phyloP scores from a whole-genome alignment of 345 rosid species.

The Acer yangbiense region DNA sequence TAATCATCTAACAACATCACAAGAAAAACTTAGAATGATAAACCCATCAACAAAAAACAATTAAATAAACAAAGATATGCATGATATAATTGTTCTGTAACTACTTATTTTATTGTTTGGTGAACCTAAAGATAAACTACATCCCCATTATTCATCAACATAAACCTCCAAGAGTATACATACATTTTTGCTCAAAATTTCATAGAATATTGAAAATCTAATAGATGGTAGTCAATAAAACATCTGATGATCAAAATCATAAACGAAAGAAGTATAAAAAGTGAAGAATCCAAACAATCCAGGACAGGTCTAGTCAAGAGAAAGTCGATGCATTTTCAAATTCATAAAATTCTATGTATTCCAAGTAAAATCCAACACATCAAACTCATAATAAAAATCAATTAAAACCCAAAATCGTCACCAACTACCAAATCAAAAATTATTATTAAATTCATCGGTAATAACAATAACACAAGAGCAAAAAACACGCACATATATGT shows the following conservation, averaged over 20 bases:
- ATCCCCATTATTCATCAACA: conserved; percentile 1
- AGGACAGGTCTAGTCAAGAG: background rate
- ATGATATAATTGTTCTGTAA: background rate
- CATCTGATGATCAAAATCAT: background rate
- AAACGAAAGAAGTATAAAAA: background rate
- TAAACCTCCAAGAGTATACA: background rate
- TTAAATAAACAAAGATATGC: background rate
- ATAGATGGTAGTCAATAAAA: background rate
- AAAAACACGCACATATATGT: background rate
- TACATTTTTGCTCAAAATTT: background rate
- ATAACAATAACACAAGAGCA: background rate
- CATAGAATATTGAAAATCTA: background rate
- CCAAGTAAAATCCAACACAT: background rate
- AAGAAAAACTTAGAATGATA: background rate
- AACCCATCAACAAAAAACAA: background rate
- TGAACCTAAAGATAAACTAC: background rate
- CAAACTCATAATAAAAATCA: background rate
- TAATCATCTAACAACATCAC: background rate
- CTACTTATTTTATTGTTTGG: background rate
- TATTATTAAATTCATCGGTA: background rate
- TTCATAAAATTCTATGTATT: background rate
- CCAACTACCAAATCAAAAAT: conserved; percentile 5
- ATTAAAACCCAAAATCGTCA: conserved; percentile 6
- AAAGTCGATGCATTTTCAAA: background rate
- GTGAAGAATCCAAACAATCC: conserved; percentile 6